These are phyloP conservation scores for Sclerotinia subarctica DNA, from an alignment of 2,329 filamentous ascomycete genomes.

Conservation along the genomic window DNA sequence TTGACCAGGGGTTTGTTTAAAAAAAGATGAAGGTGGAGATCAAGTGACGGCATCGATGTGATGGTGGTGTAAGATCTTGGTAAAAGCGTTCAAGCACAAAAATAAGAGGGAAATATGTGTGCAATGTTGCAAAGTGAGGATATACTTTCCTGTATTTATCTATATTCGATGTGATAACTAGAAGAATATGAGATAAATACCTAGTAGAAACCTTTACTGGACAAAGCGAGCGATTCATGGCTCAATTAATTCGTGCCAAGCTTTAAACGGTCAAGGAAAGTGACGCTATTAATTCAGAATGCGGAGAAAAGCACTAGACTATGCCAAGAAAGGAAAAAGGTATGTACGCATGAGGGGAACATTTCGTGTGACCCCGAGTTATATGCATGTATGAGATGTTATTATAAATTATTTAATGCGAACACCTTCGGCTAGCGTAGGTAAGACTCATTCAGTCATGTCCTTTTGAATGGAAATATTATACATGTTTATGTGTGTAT, in stretches of 20 bases:
- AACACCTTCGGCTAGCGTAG: neutral
- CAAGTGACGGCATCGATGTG: neutral
- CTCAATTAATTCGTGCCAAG: neutral
- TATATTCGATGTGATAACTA: neutral
- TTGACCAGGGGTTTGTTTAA: neutral
- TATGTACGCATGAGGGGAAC: neutral
- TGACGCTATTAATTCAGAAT: constrained; percentile 8
- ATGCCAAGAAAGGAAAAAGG: neutral
- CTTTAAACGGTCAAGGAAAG: neutral
- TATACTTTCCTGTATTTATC: neutral
- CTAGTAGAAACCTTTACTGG: neutral
- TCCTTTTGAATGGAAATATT: neutral
- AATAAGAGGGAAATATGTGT: too few species aligned
- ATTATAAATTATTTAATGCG: neutral
- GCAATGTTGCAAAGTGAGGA: neutral
- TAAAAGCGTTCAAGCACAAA: neutral
- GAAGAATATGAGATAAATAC: neutral
- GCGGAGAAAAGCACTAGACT: constrained; percentile 13
- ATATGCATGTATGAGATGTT: neutral
- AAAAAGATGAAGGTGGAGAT: neutral
- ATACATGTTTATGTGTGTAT: neutral
- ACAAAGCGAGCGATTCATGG: neutral
- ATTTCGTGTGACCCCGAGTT: neutral
- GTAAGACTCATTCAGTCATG: neutral
- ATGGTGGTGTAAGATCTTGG: neutral